A percentile compares a stretch with the other conserved stretches of the same genome.
Conservation (phyloP, 169 alveolate species). For the Plasmodium yoelii region DNA sequence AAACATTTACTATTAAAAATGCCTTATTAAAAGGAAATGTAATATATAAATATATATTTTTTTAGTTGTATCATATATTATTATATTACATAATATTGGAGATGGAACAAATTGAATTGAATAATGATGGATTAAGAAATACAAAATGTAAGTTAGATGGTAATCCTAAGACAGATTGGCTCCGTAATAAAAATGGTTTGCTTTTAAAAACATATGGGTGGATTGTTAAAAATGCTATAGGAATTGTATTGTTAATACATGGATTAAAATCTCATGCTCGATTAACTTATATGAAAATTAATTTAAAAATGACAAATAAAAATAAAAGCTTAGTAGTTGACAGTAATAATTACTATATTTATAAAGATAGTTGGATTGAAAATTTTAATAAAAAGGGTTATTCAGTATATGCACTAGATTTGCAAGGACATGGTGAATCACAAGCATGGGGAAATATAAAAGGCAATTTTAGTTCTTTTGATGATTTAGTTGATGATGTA, state of each 20-base stretch:
- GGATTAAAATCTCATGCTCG: constrained; percentile 80
- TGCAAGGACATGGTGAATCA: constrained; percentile 81
- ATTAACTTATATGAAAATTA: constrained; percentile 76
- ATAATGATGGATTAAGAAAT: not conserved
- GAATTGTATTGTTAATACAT: constrained; percentile 76
- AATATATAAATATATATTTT: too few relatives aligned
- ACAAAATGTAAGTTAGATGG: constrained; percentile 37
- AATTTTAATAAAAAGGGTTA: constrained; percentile 78
- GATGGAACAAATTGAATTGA: not conserved
- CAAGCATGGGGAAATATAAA: constrained; percentile 71
- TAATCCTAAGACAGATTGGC: constrained; percentile 54
- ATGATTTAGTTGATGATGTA: constrained; percentile 79
- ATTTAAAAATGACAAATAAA: constrained; percentile 75
- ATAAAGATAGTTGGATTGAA: constrained; percentile 80
- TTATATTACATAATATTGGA: not conserved
- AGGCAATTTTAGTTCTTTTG: constrained; percentile 57
- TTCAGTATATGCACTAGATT: constrained; percentile 80
- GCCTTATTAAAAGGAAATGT: too few relatives aligned
- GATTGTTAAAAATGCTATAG: constrained; percentile 75
- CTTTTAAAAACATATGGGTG: constrained; percentile 77
- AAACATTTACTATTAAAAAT: too few relatives aligned
- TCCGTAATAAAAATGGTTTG: constrained; percentile 76
- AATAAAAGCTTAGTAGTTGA: constrained; percentile 29
- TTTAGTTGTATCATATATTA: too few relatives aligned
- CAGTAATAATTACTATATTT: constrained; percentile 59